These are phyloP conservation scores for Phytophthora ramorum DNA, from an alignment of 352 stramenopile species.

Conservation along the genomic window DNA sequence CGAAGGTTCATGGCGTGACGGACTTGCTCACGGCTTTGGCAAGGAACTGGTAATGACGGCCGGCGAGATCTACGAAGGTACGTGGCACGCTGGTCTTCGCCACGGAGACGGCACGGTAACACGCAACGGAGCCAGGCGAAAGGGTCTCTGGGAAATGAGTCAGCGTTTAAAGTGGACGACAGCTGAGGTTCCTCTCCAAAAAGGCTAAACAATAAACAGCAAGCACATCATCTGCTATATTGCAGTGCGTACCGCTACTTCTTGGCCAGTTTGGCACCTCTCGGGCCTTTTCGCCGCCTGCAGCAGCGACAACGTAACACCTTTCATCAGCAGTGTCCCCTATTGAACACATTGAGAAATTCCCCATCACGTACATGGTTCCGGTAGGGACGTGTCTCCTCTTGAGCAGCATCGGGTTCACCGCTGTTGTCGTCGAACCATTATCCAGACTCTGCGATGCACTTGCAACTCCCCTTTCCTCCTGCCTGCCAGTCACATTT, in stretches of 20 bases:
- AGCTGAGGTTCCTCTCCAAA: conserved; percentile 52
- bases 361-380: conserved; percentile 48
- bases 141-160: conserved; percentile 67
- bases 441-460: conserved; percentile 18
- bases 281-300: conserved; percentile 56
- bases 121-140: conserved; percentile 47
- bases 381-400: conserved; percentile 53
- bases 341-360: not conserved
- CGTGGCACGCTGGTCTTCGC: conserved; percentile 57
- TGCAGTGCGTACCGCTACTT: conserved; percentile 32
- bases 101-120: conserved; percentile 69
- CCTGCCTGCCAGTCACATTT: conserved; percentile 1
- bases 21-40: conserved; percentile 59
- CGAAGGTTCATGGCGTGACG: conserved; percentile 69
- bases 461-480: not conserved
- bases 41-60: conserved; percentile 53
- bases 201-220: conserved; percentile 21
- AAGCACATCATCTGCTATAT: not conserved
- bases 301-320: conserved; percentile 3
- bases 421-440: conserved; percentile 2
- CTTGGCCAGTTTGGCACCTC: conserved; percentile 64
- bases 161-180: conserved; percentile 73
- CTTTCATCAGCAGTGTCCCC: not conserved
- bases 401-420: conserved; percentile 45
- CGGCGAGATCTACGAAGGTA: conserved; percentile 67